Evolutionary conservation across 2,329 filamentous ascomycete species (phyloP), one percentile per base, ranked within the genome.

Genomic region (Cladophialophora exuberans): DNA sequence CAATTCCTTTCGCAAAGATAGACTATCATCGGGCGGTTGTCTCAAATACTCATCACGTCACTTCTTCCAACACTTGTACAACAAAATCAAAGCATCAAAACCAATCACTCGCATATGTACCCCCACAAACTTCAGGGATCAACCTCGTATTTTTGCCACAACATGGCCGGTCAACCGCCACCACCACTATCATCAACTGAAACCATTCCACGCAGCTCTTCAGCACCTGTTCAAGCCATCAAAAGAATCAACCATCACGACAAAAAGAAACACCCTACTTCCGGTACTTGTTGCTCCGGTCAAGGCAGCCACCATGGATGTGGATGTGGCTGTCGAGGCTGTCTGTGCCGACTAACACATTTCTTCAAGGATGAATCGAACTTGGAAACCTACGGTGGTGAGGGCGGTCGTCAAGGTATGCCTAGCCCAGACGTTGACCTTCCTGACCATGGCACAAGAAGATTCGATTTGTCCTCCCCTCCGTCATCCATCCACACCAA

Each of bases 261-360:
- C 33, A 41, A 38, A 18, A n/a, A 41, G 7, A 22, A n/a, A 9
- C 13, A n/a, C n/a, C n/a, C n/a, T n/a, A n/a, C 41, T 41, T 26
- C 39, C 22, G 38, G 28, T 13, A 28, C 36, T 25, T 50, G 46
- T 20, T 52, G 51, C 33, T 43, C 41, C 3, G 46, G 42, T 23
- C n/a, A n/a, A n/a, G 36, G 48, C 18, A 31, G 47, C 26, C 36
- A 48, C 43, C 52, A 52, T 25, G 38, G 42, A 4, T 58, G 56
- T 30, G 35, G 41, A 25, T 58, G 55, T 47, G 41, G 46, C n/a
- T 58, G 55, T 36, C n/a, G 13, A 22, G 25, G 25, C 9, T 58
- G 56, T 47, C 23, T 33, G 23, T 52, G 56, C 36, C 51, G 42
- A 33, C 47, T 42, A 25, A 42, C 13, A 4, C n/a, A 18, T 11